Evolutionary conservation across 768 basidiomycete genomes (phyloP).

Genomic region (Amanita thiersii): DNA sequence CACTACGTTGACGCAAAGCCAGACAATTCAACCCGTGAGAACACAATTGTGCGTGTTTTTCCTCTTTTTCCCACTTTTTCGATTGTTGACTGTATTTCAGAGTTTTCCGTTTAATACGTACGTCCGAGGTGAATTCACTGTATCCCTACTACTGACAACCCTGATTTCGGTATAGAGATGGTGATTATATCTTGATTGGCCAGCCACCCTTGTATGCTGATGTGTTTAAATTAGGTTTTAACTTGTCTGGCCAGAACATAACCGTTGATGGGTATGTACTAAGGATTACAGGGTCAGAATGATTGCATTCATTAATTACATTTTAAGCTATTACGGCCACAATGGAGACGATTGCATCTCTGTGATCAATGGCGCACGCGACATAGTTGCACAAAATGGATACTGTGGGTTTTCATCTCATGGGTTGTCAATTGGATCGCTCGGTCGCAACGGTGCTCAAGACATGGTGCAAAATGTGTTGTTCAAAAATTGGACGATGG

Average conservation of each 20-base stretch:
- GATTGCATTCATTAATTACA: too few species aligned
- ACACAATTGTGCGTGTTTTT: constrained; percentile 21
- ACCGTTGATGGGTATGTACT: constrained; percentile 28
- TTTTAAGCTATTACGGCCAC: constrained; percentile 27
- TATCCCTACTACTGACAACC: background rate
- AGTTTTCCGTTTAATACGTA: constrained; percentile 38
- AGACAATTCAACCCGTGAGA: constrained; percentile 27
- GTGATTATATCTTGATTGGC: constrained; percentile 7
- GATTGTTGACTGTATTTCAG: constrained; percentile 11
- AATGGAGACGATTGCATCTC: constrained; percentile 45
- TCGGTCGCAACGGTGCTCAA: constrained; percentile 30
- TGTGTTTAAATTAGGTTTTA: constrained; percentile 18
- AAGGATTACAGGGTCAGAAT: too few species aligned
- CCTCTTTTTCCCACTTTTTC: background rate
- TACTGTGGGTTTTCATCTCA: constrained; percentile 40
- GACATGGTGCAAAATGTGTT: constrained; percentile 35
- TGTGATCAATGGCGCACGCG: constrained; percentile 34
- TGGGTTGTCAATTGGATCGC: constrained; percentile 39
- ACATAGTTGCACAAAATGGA: constrained; percentile 36
- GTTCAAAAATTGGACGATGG: constrained; percentile 42
- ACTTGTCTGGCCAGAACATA: constrained; percentile 29
- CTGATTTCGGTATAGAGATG: constrained; percentile 14
- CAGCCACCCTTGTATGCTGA: background rate
- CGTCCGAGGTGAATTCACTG: constrained; percentile 15
- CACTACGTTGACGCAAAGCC: constrained; percentile 33